Conservation (phyloP, 108 stramenopile species). For the Fragilaria crotonensis region DNA sequence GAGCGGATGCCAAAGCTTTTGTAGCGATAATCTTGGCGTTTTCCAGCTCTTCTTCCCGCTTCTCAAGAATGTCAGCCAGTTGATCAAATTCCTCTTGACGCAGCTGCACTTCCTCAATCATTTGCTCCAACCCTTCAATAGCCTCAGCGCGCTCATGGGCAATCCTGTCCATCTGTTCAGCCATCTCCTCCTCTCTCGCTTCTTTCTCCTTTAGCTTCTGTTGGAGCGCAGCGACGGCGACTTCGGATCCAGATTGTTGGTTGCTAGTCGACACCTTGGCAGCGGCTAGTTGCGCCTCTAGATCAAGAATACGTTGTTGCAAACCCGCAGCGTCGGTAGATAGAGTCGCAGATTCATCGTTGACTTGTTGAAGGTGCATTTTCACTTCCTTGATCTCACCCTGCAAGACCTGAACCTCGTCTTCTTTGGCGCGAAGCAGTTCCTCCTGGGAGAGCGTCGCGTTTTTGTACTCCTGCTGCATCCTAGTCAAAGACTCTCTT, state of each 20-base stretch:
- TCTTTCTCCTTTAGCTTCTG: conserved; percentile 14
- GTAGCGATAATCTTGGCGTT: conserved; percentile 55
- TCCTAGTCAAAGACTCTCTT: too few species aligned
- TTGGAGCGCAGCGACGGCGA: neutral
- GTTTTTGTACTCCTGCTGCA: too few species aligned
- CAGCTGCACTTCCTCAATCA: conserved; percentile 46
- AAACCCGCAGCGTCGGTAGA: too few species aligned
- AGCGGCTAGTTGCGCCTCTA: too few species aligned
- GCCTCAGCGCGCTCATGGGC: conserved; percentile 32
- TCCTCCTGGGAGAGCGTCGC: too few species aligned
- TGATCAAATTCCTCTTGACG: conserved; percentile 50
- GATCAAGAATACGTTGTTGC: too few species aligned
- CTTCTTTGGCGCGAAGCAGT: too few species aligned
- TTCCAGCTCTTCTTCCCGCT: conserved; percentile 47
- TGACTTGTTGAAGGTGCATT: too few species aligned
- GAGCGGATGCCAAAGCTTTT: conserved; percentile 44
- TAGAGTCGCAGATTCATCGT: too few species aligned
- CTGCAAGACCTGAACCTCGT: too few species aligned
- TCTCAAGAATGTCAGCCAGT: conserved; percentile 25
- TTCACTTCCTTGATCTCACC: too few species aligned
- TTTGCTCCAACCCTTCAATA: conserved; percentile 41
- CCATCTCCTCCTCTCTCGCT: conserved; percentile 16
- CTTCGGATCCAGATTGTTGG: neutral
- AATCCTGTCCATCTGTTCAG: conserved; percentile 23
- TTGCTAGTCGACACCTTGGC: too few species aligned